These are phyloP conservation scores for Globisporangium middletonii DNA, from an alignment of 352 stramenopile species.

Conservation along the genomic window DNA sequence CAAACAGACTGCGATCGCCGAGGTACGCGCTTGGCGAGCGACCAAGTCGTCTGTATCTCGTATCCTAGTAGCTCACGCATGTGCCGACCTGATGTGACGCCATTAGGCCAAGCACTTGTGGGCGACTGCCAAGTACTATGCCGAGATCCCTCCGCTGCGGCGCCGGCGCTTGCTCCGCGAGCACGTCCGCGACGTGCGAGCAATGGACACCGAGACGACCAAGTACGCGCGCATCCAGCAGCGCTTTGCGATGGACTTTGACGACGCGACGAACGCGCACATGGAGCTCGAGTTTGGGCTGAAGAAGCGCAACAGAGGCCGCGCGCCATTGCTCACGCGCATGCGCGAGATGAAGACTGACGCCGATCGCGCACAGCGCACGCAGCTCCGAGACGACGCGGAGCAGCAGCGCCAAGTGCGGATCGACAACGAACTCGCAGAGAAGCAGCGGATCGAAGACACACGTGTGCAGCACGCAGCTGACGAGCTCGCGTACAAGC, in stretches of 20 bases:
- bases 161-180: slow-evolving; percentile 49
- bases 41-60: too few species aligned
- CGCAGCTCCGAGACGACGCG: slow-evolving; percentile 27
- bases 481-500: slow-evolving; percentile 22
- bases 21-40: slow-evolving; percentile 8
- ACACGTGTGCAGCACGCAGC: slow-evolving; percentile 18
- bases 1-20: slow-evolving; percentile 27
- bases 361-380: slow-evolving; percentile 31
- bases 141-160: slow-evolving; percentile 51
- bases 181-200: slow-evolving; percentile 47
- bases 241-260: slow-evolving; percentile 31
- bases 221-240: slow-evolving; percentile 50
- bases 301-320: slow-evolving; percentile 51
- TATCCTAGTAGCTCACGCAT: too few species aligned
- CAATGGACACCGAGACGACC: slow-evolving; percentile 52
- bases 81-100: background rate
- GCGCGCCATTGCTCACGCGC: slow-evolving; percentile 44
- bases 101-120: slow-evolving; percentile 33
- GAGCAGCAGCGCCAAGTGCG: slow-evolving; percentile 33
- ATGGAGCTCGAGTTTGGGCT: slow-evolving; percentile 42
- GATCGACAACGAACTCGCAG: slow-evolving; percentile 28
- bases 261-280: slow-evolving; percentile 29
- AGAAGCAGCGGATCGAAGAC: slow-evolving; percentile 24
- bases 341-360: slow-evolving; percentile 47
- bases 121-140: slow-evolving; percentile 37